Evolutionary conservation across 371 early-diverging fungal genomes (phyloP).

Genomic region (Smittium culicis): DNA sequence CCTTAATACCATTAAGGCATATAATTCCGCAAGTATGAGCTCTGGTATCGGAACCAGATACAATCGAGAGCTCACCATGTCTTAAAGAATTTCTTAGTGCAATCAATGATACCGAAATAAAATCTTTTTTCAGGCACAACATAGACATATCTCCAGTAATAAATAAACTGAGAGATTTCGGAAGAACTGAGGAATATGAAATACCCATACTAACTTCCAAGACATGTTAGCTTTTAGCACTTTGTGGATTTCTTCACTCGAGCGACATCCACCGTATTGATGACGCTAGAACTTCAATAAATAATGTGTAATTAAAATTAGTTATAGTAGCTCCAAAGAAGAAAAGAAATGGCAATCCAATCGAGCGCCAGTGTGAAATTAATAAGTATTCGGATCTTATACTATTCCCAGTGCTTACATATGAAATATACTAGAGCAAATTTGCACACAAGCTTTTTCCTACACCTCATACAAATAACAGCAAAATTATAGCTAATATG

Average conservation of each 20-base stretch:
- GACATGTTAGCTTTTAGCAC: neutral
- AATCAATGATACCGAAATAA: neutral
- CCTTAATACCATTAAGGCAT: neutral
- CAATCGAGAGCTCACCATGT: neutral
- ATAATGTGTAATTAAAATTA: too few species aligned
- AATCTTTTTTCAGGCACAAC: neutral
- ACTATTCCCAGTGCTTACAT: too few species aligned
- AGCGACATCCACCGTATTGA: neutral
- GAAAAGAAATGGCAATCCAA: too few species aligned
- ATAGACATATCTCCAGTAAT: neutral
- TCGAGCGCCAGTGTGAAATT: too few species aligned
- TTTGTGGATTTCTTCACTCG: neutral
- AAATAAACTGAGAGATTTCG: neutral
- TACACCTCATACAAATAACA: too few species aligned
- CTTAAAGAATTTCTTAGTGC: neutral
- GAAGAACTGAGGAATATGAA: neutral
- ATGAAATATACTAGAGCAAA: too few species aligned
- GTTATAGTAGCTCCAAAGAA: too few species aligned
- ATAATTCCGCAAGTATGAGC: neutral
- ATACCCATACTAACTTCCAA: neutral
- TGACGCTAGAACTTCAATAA: neutral
- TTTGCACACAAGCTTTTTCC: too few species aligned
- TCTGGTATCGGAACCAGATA: neutral
- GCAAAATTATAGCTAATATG: too few species aligned
- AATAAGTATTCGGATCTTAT: too few species aligned